Conservation (phyloP, 2,329 filamentous ascomycete species). For the Colletotrichum lindemuthianum region DNA sequence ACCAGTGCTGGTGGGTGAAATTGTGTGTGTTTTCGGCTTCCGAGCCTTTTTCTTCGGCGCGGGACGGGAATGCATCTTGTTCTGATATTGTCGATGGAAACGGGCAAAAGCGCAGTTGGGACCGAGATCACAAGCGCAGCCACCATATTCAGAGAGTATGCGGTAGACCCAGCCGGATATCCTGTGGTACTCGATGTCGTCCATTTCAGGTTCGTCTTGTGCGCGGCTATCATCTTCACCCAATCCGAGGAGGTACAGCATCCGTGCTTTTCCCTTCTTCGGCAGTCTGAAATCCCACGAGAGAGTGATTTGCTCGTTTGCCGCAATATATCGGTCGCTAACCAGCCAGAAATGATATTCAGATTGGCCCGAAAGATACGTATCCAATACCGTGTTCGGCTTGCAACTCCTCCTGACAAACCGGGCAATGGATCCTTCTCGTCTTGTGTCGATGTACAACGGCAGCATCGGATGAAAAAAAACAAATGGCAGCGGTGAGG, state of each 20-base stretch:
- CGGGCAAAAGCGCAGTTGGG: slow-evolving; percentile 71
- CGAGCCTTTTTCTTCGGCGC: slow-evolving; percentile 61
- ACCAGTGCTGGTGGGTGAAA: slow-evolving; percentile 71
- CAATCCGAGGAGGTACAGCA: slow-evolving; percentile 69
- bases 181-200: slow-evolving; percentile 67
- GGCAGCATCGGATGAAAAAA: slow-evolving; percentile 90
- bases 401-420: slow-evolving; percentile 93
- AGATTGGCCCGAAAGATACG: slow-evolving; percentile 79
- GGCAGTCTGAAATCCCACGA: slow-evolving; percentile 75
- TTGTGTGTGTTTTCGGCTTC: slow-evolving; percentile 64
- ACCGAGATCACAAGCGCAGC: slow-evolving; percentile 77
- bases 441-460: slow-evolving; percentile 90
- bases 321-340: slow-evolving; percentile 78
- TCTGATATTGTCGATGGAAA: slow-evolving; percentile 68
- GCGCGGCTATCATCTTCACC: slow-evolving; percentile 65
- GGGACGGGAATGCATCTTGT: slow-evolving; percentile 54
- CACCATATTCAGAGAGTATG: slow-evolving; percentile 81
- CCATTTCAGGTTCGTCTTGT: slow-evolving; percentile 64
- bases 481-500: slow-evolving; percentile 76
- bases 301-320: slow-evolving; percentile 71
- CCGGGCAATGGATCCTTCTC: slow-evolving; percentile 85
- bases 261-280: slow-evolving; percentile 63
- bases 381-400: slow-evolving; percentile 89
- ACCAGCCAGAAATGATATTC: slow-evolving; percentile 95
- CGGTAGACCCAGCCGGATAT: slow-evolving; percentile 73